These are phyloP conservation scores for Luvunga scandens DNA, from an alignment of 345 rosid species.

Conservation along the genomic window DNA sequence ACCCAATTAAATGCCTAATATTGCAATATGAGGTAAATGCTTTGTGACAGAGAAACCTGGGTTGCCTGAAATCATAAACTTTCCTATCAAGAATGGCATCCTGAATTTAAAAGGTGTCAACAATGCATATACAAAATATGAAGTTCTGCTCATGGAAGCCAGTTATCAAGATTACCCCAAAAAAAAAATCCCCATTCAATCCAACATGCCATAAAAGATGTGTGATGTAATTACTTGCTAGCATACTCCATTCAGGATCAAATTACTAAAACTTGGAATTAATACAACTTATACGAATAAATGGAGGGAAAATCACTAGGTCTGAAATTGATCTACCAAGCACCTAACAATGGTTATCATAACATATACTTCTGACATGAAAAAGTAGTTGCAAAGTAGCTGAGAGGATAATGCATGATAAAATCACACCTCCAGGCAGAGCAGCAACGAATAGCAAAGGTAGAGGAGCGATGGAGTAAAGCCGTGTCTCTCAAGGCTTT, in stretches of 20 bases:
- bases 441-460: constrained; percentile 65
- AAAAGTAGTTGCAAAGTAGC: neutral
- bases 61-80: neutral
- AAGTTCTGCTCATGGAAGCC: neutral
- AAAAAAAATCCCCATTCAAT: neutral
- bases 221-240: neutral
- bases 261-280: too few species aligned
- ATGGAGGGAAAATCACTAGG: neutral
- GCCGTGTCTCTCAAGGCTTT: constrained; percentile 42
- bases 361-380: neutral
- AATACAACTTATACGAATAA: neutral
- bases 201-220: neutral
- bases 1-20: neutral
- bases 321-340: neutral
- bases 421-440: constrained; percentile 79
- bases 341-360: neutral
- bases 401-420: neutral
- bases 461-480: constrained; percentile 69
- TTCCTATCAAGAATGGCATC: neutral
- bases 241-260: neutral
- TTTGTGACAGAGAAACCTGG: neutral
- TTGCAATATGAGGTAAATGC: neutral
- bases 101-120: neutral
- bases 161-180: neutral
- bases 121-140: neutral